Evolutionary conservation across 208 protist genomes (phyloP).

Genomic region (Leptomonas seymouri): DNA sequence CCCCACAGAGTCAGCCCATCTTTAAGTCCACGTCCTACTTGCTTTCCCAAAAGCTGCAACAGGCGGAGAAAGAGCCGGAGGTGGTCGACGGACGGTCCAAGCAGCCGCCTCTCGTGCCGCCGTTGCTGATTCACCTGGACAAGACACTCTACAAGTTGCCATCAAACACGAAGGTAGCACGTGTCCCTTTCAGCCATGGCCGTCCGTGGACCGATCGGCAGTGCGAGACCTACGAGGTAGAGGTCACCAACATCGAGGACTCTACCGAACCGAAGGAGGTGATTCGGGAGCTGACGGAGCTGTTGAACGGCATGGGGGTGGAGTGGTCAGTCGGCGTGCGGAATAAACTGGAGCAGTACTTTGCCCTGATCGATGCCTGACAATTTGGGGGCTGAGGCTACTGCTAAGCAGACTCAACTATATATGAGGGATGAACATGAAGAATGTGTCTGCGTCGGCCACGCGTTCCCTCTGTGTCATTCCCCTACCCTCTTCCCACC

Average conservation of each 20-base stretch:
- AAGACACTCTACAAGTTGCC: constrained; percentile 51
- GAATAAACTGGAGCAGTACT: constrained; percentile 78
- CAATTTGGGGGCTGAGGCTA: too few relatives aligned
- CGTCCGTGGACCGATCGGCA: constrained; percentile 22
- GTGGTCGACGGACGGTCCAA: neutral
- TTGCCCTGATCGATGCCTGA: constrained; percentile 21
- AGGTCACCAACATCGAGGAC: constrained; percentile 51
- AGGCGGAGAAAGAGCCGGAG: neutral
- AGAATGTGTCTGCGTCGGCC: too few relatives aligned
- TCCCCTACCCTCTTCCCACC: too few relatives aligned
- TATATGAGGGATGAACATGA: too few relatives aligned
- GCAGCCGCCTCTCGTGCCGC: constrained; percentile 15
- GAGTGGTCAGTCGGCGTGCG: constrained; percentile 56
- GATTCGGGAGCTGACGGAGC: constrained; percentile 40
- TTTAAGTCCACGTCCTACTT: constrained; percentile 21
- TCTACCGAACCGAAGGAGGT: constrained; percentile 36
- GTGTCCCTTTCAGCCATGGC: constrained; percentile 26
- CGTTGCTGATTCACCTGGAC: constrained; percentile 62
- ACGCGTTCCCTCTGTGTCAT: too few relatives aligned
- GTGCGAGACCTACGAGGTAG: constrained; percentile 63
- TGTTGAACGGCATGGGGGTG: constrained; percentile 50
- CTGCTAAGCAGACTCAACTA: too few relatives aligned
- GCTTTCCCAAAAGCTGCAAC: constrained; percentile 24
- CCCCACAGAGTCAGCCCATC: constrained; percentile 20
- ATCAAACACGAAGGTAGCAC: constrained; percentile 11